Percentiles rank a stretch among this genome's conserved stretches.
Evolutionary conservation across 2,329 filamentous ascomycete species (phyloP).

Genomic region (Penicillium griseofulvum): DNA sequence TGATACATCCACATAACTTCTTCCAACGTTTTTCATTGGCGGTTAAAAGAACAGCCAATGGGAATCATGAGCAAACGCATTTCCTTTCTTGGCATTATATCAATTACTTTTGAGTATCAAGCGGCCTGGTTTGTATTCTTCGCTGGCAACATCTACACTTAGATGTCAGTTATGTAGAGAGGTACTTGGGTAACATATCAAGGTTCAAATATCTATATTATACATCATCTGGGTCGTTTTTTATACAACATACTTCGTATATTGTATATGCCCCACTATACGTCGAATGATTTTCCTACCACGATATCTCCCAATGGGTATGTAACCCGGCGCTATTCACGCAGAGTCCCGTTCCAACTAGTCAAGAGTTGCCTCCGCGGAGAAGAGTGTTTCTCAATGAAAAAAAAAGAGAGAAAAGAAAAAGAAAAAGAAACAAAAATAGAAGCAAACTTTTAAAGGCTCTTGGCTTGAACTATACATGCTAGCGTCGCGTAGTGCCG

Average conservation of each 20-base stretch:
- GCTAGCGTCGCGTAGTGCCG: not conserved
- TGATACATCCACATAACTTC: not conserved
- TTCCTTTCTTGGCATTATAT: not conserved
- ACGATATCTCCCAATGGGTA: not conserved
- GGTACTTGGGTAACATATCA: not conserved
- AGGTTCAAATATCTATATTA: not conserved
- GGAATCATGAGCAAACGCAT: not conserved
- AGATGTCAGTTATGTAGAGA: not conserved
- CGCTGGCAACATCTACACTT: not conserved
- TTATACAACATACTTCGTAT: too few relatives aligned
- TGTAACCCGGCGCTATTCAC: not conserved
- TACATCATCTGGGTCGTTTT: too few relatives aligned
- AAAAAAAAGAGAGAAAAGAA: not conserved
- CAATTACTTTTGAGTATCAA: not conserved
- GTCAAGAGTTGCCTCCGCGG: not conserved
- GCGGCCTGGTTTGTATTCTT: not conserved
- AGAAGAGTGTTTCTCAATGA: too few relatives aligned
- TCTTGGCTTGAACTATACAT: not conserved
- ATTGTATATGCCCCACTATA: not conserved
- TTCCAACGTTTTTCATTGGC: conserved; percentile 2
- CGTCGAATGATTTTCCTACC: not conserved
- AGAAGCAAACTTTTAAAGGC: not conserved
- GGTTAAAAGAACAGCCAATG: not conserved
- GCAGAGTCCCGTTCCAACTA: not conserved
- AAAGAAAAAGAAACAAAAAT: not conserved